Evolutionary conservation across 2,329 filamentous ascomycete species (phyloP).

Genomic region (Coleophoma eucalyptorum): DNA sequence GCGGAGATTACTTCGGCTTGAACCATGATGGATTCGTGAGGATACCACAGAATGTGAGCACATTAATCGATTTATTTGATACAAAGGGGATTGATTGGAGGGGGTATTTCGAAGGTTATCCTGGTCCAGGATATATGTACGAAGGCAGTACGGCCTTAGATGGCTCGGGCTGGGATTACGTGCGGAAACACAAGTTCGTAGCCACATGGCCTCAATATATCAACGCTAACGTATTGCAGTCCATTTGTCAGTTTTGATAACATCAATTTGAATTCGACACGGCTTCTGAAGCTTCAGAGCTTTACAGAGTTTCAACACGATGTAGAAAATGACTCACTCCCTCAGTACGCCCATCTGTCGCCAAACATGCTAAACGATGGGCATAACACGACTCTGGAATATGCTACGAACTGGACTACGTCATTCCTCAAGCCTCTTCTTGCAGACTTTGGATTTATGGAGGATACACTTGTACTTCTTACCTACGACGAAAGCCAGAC

Average conservation of each 20-base stretch:
- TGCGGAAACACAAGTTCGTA: conserved; percentile 26
- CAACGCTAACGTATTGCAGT: conserved; percentile 13
- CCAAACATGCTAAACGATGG: conserved; percentile 65
- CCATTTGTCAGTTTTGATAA: conserved; percentile 48
- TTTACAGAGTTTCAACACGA: conserved; percentile 58
- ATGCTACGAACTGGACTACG: conserved; percentile 46
- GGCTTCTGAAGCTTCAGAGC: conserved; percentile 58
- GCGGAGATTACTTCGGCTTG: conserved; percentile 44
- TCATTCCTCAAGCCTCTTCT: conserved; percentile 51
- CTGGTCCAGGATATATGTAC: conserved; percentile 43
- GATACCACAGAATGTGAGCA: conserved; percentile 41
- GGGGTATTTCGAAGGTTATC: conserved; percentile 42
- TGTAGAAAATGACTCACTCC: conserved; percentile 49
- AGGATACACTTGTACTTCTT: conserved; percentile 49
- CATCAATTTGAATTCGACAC: conserved; percentile 41
- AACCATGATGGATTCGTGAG: conserved; percentile 40
- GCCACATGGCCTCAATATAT: not conserved
- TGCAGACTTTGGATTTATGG: conserved; percentile 44
- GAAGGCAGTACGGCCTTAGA: conserved; percentile 30
- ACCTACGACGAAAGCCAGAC: conserved; percentile 56
- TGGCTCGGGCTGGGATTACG: conserved; percentile 30
- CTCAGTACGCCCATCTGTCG: conserved; percentile 62
- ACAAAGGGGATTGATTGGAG: conserved; percentile 35
- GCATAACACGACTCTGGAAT: conserved; percentile 52
- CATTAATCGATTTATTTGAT: conserved; percentile 42